A percentile compares a stretch with the other conserved stretches of the same genome.
Conservation (phyloP, 768 basidiomycete species). For the Stropharia rugosoannulata region DNA sequence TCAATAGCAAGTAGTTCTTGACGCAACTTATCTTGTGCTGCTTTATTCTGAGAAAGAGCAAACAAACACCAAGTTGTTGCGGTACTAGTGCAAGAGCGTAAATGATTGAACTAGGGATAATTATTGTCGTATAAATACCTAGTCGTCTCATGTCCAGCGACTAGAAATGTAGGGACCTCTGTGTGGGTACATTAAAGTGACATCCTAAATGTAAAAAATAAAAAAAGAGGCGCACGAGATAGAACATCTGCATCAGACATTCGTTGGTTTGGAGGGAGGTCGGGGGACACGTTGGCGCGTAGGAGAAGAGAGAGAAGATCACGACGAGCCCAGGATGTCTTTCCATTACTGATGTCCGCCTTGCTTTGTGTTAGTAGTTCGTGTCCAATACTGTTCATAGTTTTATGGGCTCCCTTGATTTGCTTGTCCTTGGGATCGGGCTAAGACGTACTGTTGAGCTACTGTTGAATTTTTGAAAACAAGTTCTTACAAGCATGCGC, state of each 20-base stretch:
- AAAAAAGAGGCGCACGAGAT: conserved; percentile 36
- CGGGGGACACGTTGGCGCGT: conserved; percentile 62
- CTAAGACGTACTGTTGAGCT: conserved; percentile 14
- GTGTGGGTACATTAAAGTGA: background rate
- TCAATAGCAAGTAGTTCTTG: conserved; percentile 51
- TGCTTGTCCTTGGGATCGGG: conserved; percentile 29
- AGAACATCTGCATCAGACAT: conserved; percentile 65
- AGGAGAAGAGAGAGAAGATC: conserved; percentile 64
- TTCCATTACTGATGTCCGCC: conserved; percentile 21
- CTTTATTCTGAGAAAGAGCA: conserved; percentile 45
- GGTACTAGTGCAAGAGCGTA: conserved; percentile 25
- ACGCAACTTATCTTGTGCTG: conserved; percentile 54
- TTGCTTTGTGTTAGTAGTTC: conserved; percentile 53
- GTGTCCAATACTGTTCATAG: conserved; percentile 49
- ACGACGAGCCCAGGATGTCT: conserved; percentile 33
- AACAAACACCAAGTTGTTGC: conserved; percentile 60
- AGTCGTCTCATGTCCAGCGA: conserved; percentile 62
- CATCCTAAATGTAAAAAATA: background rate
- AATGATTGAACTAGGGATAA: background rate
- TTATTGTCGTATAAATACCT: conserved; percentile 27
- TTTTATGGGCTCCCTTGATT: conserved; percentile 29
- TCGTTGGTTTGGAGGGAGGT: conserved; percentile 51
- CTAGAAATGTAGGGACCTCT: conserved; percentile 64
- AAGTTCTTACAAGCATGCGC: conserved; percentile 32
- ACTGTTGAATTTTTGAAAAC: background rate